phyloP scores from a whole-genome alignment of 2,329 filamentous ascomycete species.

The Dothideomycetidae sp. region DNA sequence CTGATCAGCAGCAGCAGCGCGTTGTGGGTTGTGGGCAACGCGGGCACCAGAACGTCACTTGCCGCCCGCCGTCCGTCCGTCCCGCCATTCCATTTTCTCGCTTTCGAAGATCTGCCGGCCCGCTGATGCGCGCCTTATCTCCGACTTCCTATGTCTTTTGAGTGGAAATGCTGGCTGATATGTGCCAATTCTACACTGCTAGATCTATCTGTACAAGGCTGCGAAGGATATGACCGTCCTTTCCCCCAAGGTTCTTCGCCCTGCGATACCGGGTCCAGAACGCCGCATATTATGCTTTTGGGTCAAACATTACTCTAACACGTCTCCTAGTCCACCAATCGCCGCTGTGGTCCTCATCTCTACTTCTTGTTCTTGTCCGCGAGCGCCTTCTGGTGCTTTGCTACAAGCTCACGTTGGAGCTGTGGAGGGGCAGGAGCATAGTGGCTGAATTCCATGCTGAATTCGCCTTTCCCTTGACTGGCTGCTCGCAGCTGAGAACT shows the following conservation, averaged over 20 bases:
- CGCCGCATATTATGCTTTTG: too few species aligned
- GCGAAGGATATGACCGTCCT: too few species aligned
- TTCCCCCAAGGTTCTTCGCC: too few species aligned
- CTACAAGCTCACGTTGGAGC: constrained; percentile 64
- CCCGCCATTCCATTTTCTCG: too few species aligned
- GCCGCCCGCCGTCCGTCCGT: not conserved
- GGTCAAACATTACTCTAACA: too few species aligned
- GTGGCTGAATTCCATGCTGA: constrained; percentile 97
- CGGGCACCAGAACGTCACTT: not conserved
- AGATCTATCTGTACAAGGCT: not conserved
- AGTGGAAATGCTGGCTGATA: not conserved
- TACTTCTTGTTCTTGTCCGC: constrained; percentile 50
- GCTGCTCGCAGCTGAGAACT: constrained; percentile 78
- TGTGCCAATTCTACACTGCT: not conserved
- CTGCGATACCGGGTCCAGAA: too few species aligned
- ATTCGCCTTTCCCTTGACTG: constrained; percentile 97
- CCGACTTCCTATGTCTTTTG: not conserved
- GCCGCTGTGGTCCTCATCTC: too few species aligned
- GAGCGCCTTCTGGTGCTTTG: constrained; percentile 53
- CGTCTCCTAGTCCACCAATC: too few species aligned
- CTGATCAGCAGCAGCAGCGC: too few species aligned
- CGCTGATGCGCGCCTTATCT: not conserved
- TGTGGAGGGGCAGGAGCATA: constrained; percentile 78
- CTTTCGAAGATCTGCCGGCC: not conserved
- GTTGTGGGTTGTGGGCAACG: not conserved